These are phyloP conservation scores for Echites panduratus DNA, from an alignment of 257 asterid species.

Conservation along the genomic window DNA sequence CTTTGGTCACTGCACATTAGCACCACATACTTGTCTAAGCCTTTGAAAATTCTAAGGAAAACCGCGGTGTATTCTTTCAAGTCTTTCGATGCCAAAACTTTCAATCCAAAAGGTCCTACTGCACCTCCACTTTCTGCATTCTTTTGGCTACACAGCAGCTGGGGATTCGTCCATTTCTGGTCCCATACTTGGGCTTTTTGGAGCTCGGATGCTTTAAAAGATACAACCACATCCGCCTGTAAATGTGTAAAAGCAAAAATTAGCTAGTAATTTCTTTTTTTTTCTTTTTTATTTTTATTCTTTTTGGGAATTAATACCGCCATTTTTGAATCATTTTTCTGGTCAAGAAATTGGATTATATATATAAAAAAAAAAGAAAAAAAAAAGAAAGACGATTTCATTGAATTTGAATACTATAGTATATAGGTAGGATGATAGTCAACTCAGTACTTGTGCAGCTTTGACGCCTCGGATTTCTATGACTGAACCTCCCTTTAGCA, in stretches of 20 bases:
- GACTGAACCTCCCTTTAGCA: constrained; percentile 20
- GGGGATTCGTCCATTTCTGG: constrained; percentile 29
- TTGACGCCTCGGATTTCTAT: constrained; percentile 27
- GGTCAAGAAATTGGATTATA: background rate
- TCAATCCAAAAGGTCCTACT: constrained; percentile 34
- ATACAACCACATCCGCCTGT: constrained; percentile 35
- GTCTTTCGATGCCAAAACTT: constrained; percentile 25
- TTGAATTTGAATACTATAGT: background rate
- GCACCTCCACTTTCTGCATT: constrained; percentile 22
- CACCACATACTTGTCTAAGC: constrained; percentile 20
- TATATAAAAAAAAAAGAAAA: background rate
- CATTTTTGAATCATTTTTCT: background rate
- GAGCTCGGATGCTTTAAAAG: constrained; percentile 12
- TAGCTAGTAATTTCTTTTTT: no score
- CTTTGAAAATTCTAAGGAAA: constrained; percentile 32
- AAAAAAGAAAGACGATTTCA: no score
- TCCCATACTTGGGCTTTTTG: constrained; percentile 25
- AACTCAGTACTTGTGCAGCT: constrained; percentile 25
- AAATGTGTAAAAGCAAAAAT: no score
- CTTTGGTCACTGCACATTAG: constrained; percentile 42
- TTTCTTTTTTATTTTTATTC: no score
- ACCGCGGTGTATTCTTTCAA: constrained; percentile 32
- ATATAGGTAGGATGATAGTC: no score
- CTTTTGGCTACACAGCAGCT: constrained; percentile 28
- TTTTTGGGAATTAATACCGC: background rate